Base-by-base conservation (phyloP, 2,329 filamentous ascomycete genomes). In the Mycosphaerella arachidis region DNA sequence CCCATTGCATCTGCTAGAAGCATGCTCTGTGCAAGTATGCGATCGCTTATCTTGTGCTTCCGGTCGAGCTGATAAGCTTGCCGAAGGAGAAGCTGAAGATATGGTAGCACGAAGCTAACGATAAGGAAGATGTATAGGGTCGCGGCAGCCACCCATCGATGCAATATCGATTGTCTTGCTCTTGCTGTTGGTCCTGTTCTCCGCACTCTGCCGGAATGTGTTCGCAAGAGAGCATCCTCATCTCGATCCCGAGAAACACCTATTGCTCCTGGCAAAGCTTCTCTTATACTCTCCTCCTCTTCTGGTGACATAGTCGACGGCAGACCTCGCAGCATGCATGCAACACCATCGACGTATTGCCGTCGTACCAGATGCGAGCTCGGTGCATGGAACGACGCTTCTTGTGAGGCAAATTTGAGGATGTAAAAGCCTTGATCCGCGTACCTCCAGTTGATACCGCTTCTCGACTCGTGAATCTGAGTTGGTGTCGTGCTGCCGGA, bases 271-370 rank as follows among this genome's bases (percentile, higher is more conserved):
- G 84, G 84, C 4, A 85, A 72, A 1, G 84, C 79, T 27, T 76
- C 77, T 40, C 78, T 78, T 4, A 88, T 74, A 51, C 78, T 79
- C 27, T 80, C 69, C 30, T 75, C 70, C 69, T 89, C 87, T 63
- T 81, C 79, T 2, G 74, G 73, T 33, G 80, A 81, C 31, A 89
- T 78, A 53, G 87, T 77, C 1, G 73, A 62, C 0, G 87, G 87
- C 0, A 89, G 77, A 7, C 82, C 86, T 61, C 81, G 81, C n/a
- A 89, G 77, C 27, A 89, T 76, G 70, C 88, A 88, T 2, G 82
- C 81, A 4, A 87, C 73, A 59, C 84, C 82, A 66, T 88, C 84
- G 53, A 89, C 74, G 71, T 88, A 89, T 9, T 87, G 78, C 63
- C 84, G 83, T 29, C 86, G 80, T 54, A 83, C 82, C 61, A 86